These are phyloP conservation scores for Komagataella kurtzmanii DNA, from an alignment of 805 yeast genomes.

Conservation along the genomic window DNA sequence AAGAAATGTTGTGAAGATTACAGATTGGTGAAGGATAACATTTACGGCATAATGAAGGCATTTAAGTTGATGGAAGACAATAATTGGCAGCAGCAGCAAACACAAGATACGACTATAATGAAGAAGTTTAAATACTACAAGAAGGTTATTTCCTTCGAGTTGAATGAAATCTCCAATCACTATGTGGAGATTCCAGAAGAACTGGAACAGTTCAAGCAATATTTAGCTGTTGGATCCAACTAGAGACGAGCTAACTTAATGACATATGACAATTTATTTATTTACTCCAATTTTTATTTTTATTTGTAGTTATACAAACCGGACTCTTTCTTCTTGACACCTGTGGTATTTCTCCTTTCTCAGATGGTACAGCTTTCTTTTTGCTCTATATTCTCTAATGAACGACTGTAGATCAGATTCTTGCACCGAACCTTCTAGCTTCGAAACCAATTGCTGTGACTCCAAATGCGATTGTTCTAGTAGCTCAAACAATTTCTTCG, in stretches of 20 bases:
- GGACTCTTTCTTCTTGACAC: slow-evolving; percentile 28
- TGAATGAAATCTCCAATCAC: slow-evolving; percentile 19
- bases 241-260: background rate
- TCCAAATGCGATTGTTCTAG: background rate
- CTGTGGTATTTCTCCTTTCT: slow-evolving; percentile 33
- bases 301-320: background rate
- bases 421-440: background rate
- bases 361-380: slow-evolving; percentile 28
- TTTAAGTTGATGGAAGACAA: slow-evolving; percentile 6
- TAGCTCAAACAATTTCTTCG: background rate
- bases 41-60: slow-evolving; percentile 19
- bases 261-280: background rate
- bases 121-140: slow-evolving; percentile 14
- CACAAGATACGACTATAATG: slow-evolving; percentile 4
- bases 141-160: slow-evolving; percentile 17
- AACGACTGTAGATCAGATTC: slow-evolving; percentile 11
- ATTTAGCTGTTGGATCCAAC: slow-evolving; percentile 2
- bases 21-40: slow-evolving; percentile 18
- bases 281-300: background rate
- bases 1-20: slow-evolving; percentile 18
- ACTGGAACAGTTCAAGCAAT: slow-evolving; percentile 12
- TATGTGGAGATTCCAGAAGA: slow-evolving; percentile 19
- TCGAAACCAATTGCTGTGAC: background rate
- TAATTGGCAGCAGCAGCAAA: background rate
- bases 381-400: slow-evolving; percentile 24